phyloP scores from a whole-genome alignment of 768 basidiomycete species.

The button mushroom (Agaricus bisporus) region DNA sequence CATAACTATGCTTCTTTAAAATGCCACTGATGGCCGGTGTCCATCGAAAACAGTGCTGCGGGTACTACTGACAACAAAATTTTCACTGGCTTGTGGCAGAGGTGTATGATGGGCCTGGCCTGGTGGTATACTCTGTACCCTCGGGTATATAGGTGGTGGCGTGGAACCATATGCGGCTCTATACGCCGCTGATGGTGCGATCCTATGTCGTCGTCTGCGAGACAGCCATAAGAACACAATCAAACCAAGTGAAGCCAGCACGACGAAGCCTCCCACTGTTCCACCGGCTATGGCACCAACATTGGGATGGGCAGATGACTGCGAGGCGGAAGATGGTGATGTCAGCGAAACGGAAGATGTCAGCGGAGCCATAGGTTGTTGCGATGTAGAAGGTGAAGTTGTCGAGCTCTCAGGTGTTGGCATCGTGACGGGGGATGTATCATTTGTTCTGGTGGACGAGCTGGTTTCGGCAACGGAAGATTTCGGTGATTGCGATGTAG shows the following conservation, averaged over 20 bases:
- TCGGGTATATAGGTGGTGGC: neutral
- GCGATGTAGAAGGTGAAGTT: too few relatives aligned
- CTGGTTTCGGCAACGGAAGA: too few relatives aligned
- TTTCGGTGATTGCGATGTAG: too few relatives aligned
- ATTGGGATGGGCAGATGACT: constrained; percentile 10
- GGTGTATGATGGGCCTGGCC: neutral
- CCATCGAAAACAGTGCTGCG: neutral
- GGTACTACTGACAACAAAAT: constrained; percentile 2
- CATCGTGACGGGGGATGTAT: too few relatives aligned
- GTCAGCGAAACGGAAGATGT: too few relatives aligned
- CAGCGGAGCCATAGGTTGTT: too few relatives aligned
- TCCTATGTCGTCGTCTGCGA: constrained; percentile 17
- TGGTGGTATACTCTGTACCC: neutral
- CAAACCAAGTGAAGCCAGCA: constrained; percentile 21
- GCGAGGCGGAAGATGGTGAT: neutral
- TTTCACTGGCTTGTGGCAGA: neutral
- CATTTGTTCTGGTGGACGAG: too few relatives aligned
- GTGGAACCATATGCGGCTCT: constrained; percentile 14
- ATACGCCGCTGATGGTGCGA: constrained; percentile 20
- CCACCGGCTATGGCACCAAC: constrained; percentile 44
- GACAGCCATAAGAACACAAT: constrained; percentile 14
- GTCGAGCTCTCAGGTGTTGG: too few relatives aligned
- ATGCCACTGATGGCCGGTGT: too few relatives aligned
- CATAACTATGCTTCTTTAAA: too few relatives aligned
- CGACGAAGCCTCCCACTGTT: constrained; percentile 34